Conservation (phyloP, 1,139 yeast species). For the Protomyces inouyei region DNA sequence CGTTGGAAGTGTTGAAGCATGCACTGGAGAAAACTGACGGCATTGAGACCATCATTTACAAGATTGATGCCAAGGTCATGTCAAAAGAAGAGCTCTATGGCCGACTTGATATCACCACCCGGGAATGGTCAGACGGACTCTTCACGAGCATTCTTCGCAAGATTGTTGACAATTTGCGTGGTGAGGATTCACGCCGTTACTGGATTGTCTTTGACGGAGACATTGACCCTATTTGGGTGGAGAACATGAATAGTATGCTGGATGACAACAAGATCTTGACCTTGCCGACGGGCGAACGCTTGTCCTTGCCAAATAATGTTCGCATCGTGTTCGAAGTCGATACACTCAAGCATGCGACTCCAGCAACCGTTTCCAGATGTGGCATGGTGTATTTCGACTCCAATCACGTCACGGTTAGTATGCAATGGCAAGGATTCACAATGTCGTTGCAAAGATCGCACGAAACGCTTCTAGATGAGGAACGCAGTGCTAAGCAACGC, state of each 20-base stretch:
- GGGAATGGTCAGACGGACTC: constrained; percentile 92
- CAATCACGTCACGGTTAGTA: constrained; percentile 38
- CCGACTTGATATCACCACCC: constrained; percentile 61
- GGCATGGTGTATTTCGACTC: constrained; percentile 75
- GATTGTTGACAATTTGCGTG: constrained; percentile 54
- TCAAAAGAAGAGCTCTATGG: constrained; percentile 69
- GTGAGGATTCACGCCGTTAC: constrained; percentile 51
- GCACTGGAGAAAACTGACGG: constrained; percentile 45
- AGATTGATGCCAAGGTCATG: constrained; percentile 71
- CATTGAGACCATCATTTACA: constrained; percentile 44
- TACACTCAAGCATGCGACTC: constrained; percentile 61
- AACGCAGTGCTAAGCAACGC: not conserved
- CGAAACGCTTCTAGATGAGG: constrained; percentile 38
- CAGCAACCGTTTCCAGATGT: constrained; percentile 90
- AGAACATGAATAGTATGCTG: constrained; percentile 78
- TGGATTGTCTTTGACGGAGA: constrained; percentile 94
- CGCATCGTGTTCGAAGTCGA: constrained; percentile 75
- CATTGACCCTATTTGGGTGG: constrained; percentile 92
- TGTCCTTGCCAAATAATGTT: constrained; percentile 60
- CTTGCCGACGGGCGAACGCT: constrained; percentile 82
- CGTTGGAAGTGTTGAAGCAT: constrained; percentile 50
- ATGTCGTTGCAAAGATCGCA: constrained; percentile 31
- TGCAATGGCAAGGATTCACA: constrained; percentile 35
- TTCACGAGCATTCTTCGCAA: constrained; percentile 65
- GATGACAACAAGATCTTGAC: constrained; percentile 83